Conservation (phyloP, 2,329 filamentous ascomycete genomes). For the Verticillium isaacii region DNA sequence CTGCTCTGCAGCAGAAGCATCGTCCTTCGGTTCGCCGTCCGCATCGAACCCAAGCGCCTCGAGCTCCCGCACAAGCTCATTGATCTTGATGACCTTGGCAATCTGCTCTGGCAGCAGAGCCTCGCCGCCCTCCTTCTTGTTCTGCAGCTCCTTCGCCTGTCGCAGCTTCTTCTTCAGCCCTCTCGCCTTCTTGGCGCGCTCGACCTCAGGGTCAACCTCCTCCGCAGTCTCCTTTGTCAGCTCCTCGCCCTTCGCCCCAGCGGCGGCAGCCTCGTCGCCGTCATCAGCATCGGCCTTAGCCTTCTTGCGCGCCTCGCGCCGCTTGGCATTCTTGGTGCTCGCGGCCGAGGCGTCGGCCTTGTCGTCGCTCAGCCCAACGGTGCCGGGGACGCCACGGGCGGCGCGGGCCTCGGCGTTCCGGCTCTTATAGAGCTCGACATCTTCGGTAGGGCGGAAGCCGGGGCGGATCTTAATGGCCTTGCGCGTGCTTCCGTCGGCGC, state of each 20-base stretch:
- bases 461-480: conserved; percentile 92
- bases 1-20: background rate
- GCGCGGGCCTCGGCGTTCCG: conserved; percentile 75
- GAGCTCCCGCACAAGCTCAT: conserved; percentile 84
- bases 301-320: conserved; percentile 51
- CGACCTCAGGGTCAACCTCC: conserved; percentile 61
- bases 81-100: conserved; percentile 96
- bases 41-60: conserved; percentile 76
- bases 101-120: conserved; percentile 87
- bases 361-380: conserved; percentile 52
- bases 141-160: conserved; percentile 84
- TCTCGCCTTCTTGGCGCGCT: conserved; percentile 88
- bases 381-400: conserved; percentile 67
- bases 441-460: conserved; percentile 90
- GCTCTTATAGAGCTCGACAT: conserved; percentile 95
- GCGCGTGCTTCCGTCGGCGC: conserved; percentile 84
- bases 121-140: conserved; percentile 85
- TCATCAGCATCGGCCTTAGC: conserved; percentile 53
- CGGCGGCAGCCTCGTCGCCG: conserved; percentile 33
- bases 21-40: background rate
- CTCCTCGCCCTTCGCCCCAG: background rate
- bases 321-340: conserved; percentile 84
- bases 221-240: conserved; percentile 29
- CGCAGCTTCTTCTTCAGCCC: conserved; percentile 92
- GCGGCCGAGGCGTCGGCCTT: conserved; percentile 41